phyloP scores from a whole-genome alignment of 805 yeast species.

The Candida awuae region DNA sequence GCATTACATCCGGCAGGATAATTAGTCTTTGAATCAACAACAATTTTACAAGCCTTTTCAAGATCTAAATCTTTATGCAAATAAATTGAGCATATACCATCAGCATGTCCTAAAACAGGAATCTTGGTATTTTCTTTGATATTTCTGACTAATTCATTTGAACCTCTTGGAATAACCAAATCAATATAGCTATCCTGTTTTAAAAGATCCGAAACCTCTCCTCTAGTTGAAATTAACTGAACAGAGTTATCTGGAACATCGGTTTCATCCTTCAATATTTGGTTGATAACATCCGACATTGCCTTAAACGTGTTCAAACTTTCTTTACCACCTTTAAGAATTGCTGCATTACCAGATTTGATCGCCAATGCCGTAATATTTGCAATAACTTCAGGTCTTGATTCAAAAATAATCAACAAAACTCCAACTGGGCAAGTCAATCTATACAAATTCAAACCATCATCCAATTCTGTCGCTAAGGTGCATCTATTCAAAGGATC shows the following conservation, averaged over 20 bases:
- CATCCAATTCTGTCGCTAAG: conserved; percentile 78
- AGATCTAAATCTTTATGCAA: conserved; percentile 73
- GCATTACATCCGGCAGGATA: conserved; percentile 99
- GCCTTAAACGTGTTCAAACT: conserved; percentile 75
- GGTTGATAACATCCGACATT: conserved; percentile 64
- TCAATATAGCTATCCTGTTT: conserved; percentile 86
- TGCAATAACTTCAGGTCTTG: conserved; percentile 97
- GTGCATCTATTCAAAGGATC: conserved; percentile 93
- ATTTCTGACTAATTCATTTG: conserved; percentile 79
- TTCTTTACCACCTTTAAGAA: conserved; percentile 96
- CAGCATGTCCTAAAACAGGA: conserved; percentile 98
- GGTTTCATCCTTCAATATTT: conserved; percentile 48
- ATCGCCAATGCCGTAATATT: conserved; percentile 92
- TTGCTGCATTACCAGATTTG: conserved; percentile 95
- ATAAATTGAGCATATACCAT: conserved; percentile 89
- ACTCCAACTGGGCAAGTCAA: conserved; percentile 95
- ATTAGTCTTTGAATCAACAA: conserved; percentile 85
- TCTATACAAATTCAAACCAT: conserved; percentile 74
- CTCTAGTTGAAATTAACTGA: conserved; percentile 82
- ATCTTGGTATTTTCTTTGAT: conserved; percentile 86
- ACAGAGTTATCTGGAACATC: conserved; percentile 74
- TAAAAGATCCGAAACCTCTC: conserved; percentile 79
- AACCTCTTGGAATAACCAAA: conserved; percentile 96
- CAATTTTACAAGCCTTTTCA: conserved; percentile 64
- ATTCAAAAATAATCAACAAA: conserved; percentile 83